Conservation (phyloP, 345 rosid genomes). For the Angophora floribunda region DNA sequence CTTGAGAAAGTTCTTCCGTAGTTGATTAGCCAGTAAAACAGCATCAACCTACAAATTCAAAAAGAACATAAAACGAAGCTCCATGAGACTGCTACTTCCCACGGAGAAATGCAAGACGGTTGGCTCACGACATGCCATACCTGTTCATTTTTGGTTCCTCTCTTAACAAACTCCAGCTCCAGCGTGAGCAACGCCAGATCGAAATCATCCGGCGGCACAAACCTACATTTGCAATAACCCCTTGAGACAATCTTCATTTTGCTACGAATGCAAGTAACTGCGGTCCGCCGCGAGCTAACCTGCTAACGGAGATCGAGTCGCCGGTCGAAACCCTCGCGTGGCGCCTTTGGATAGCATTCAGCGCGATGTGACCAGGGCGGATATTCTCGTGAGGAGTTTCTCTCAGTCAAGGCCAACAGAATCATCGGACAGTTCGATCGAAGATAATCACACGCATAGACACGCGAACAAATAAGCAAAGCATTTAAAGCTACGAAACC, state of each 20-base stretch:
- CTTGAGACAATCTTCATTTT: not conserved
- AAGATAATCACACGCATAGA: not conserved
- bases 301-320: conserved; percentile 51
- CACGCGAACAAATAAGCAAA: not conserved
- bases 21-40: conserved; percentile 62
- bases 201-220: conserved; percentile 69
- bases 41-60: conserved; percentile 73
- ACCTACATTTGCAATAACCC: conserved; percentile 23
- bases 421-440: not conserved
- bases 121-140: conserved; percentile 5
- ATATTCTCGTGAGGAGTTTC: conserved; percentile 69
- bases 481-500: not conserved
- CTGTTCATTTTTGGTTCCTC: conserved; percentile 84
- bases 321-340: conserved; percentile 82
- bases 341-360: conserved; percentile 87
- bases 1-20: conserved; percentile 62
- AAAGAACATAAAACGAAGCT: not conserved
- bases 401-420: conserved; percentile 35
- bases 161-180: conserved; percentile 91
- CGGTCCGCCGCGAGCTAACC: conserved; percentile 16
- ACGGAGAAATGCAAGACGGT: not conserved
- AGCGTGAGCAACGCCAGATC: conserved; percentile 67
- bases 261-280: not conserved
- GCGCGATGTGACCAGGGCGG: conserved; percentile 47
- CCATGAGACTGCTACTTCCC: not conserved